phyloP scores from a whole-genome alignment of 768 basidiomycete species.

The Hemileccinum impolitum region DNA sequence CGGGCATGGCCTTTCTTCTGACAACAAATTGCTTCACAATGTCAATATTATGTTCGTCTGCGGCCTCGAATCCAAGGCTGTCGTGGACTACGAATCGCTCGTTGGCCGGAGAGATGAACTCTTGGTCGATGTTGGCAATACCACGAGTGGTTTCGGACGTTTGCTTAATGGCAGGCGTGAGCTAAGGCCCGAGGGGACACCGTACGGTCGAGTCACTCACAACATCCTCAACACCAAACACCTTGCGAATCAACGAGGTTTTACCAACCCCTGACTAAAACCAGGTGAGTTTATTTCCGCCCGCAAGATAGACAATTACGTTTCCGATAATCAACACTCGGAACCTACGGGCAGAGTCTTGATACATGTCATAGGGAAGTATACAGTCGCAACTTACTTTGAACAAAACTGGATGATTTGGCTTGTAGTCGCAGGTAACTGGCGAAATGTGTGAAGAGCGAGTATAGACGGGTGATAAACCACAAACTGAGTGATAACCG shows the following conservation, averaged over 20 bases:
- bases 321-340: constrained; percentile 17
- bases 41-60: constrained; percentile 4
- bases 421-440: constrained; percentile 9
- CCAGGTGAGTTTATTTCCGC: not conserved
- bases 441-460: not conserved
- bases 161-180: not conserved
- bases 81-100: constrained; percentile 16
- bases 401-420: constrained; percentile 12
- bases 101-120: constrained; percentile 14
- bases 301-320: not conserved
- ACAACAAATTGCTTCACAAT: constrained; percentile 3
- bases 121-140: constrained; percentile 7
- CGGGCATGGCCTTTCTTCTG: constrained; percentile 2
- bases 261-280: constrained; percentile 15
- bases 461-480: not conserved
- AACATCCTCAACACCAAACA: constrained; percentile 12
- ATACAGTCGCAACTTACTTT: constrained; percentile 1
- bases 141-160: constrained; percentile 5
- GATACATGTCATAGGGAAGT: too few species aligned
- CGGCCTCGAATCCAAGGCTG: constrained; percentile 17
- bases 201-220: constrained; percentile 1
- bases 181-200: not conserved
- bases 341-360: not conserved
- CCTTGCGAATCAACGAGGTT: constrained; percentile 8
- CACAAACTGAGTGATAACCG: constrained; percentile 1